Percentiles rank a stretch among this genome's conserved stretches.
These are phyloP conservation scores for Colletotrichum lindemuthianum DNA, from an alignment of 2,329 filamentous ascomycete species.

Conservation along the genomic window DNA sequence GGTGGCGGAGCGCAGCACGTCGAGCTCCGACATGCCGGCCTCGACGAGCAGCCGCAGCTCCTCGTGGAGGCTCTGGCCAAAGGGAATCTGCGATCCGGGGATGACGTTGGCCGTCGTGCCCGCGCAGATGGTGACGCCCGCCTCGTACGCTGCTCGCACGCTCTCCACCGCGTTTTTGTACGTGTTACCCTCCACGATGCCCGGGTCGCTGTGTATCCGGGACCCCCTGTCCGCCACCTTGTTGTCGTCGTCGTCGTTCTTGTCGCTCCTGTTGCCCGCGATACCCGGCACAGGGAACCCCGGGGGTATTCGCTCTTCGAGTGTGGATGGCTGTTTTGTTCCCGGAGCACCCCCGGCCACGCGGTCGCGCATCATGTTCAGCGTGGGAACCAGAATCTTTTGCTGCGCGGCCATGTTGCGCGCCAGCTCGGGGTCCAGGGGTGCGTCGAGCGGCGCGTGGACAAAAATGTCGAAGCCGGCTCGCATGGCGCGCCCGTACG, in stretches of 20 bases:
- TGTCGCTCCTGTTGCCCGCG: neutral
- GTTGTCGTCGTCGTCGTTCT: neutral
- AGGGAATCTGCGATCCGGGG: conserved; percentile 21
- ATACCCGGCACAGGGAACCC: neutral
- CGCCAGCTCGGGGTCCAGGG: conserved; percentile 38
- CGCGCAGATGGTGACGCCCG: conserved; percentile 44
- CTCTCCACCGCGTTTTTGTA: conserved; percentile 40
- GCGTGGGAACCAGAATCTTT: conserved; percentile 42
- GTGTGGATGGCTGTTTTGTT: neutral
- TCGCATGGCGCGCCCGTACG: conserved; percentile 40
- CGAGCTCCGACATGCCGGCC: conserved; percentile 36
- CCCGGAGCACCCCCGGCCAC: neutral
- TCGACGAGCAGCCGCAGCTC: conserved; percentile 39
- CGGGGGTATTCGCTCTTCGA: neutral
- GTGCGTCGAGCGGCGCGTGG: conserved; percentile 42
- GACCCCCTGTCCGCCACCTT: neutral
- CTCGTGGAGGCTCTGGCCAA: conserved; percentile 39
- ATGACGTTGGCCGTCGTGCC: conserved; percentile 45
- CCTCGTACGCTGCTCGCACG: conserved; percentile 40
- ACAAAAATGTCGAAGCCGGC: conserved; percentile 43
- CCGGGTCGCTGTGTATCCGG: neutral
- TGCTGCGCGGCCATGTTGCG: conserved; percentile 35
- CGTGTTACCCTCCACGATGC: conserved; percentile 16
- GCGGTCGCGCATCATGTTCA: conserved; percentile 37
- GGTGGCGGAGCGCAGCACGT: conserved; percentile 39